phyloP scores from a whole-genome alignment of 306 rosid genomes.

The Acacia crassicarpa region DNA sequence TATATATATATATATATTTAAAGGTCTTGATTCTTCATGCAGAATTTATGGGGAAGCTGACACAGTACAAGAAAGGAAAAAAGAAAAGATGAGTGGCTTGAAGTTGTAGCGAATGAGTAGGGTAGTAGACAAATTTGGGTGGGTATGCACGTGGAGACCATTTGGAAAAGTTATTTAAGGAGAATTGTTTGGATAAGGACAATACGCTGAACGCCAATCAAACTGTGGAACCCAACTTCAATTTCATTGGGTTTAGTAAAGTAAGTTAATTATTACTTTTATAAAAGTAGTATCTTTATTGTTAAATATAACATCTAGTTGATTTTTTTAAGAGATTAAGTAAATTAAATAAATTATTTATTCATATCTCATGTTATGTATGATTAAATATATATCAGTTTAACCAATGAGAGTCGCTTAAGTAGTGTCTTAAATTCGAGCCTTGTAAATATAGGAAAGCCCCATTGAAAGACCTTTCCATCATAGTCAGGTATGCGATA shows the following conservation, averaged over 20 bases:
- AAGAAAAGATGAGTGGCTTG: not conserved
- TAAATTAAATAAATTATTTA: too few species aligned
- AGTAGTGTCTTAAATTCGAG: too few species aligned
- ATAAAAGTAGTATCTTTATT: accelerated
- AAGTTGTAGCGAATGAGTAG: not conserved
- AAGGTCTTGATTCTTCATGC: not conserved
- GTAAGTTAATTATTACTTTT: not conserved
- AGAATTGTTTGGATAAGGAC: not conserved
- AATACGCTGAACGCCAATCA: constrained; percentile 11
- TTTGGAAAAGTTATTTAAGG: not conserved
- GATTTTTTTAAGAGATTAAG: too few species aligned
- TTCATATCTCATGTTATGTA: too few species aligned
- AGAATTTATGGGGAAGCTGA: not conserved
- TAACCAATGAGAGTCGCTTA: too few species aligned
- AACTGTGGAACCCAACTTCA: not conserved
- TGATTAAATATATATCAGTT: too few species aligned
- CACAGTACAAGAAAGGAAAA: not conserved
- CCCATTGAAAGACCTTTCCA: too few species aligned
- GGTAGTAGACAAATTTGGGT: not conserved
- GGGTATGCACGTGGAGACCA: not conserved
- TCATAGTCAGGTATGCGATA: too few species aligned
- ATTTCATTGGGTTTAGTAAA: not conserved
- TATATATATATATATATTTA: too few species aligned
- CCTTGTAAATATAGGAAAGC: too few species aligned
- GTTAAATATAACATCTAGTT: too few species aligned